Evolutionary conservation across 192 early-diverging fungal species (phyloP).

Genomic region (Phlyctochytrium planicorne): DNA sequence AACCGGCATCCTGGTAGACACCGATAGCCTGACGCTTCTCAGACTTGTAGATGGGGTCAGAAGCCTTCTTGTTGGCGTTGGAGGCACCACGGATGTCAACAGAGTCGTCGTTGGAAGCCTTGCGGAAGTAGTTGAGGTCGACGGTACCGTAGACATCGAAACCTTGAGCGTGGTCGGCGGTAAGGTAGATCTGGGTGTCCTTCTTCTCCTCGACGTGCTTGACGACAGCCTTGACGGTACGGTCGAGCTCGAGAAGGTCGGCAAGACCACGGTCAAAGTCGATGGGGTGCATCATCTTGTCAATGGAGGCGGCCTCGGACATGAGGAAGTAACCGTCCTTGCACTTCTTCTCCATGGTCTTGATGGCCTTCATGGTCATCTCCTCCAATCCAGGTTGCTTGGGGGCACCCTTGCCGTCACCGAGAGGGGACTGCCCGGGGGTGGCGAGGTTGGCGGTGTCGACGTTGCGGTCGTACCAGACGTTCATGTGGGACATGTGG

Average conservation of each 20-base stretch:
- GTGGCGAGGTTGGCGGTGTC: conserved; percentile 48
- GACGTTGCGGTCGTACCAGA: conserved; percentile 65
- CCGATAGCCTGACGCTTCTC: conserved; percentile 31
- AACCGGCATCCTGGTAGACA: conserved; percentile 32
- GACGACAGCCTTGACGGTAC: conserved; percentile 53
- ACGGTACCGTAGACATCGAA: conserved; percentile 67
- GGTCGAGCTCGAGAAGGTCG: conserved; percentile 64
- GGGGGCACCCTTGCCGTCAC: conserved; percentile 39
- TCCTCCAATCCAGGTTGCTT: conserved; percentile 58
- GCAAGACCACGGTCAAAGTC: conserved; percentile 65
- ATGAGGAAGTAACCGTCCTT: conserved; percentile 65
- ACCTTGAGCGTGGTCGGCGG: conserved; percentile 64
- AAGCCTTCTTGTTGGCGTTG: background rate
- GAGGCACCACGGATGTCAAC: conserved; percentile 2
- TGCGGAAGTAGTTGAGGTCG: conserved; percentile 55
- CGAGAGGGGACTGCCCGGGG: conserved; percentile 40
- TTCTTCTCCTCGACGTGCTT: conserved; percentile 59
- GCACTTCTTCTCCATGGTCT: conserved; percentile 57
- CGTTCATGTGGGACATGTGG: conserved; percentile 56
- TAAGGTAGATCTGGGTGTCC: conserved; percentile 57
- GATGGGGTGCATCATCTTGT: conserved; percentile 62
- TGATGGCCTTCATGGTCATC: conserved; percentile 61
- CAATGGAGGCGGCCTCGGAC: conserved; percentile 64
- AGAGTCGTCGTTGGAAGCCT: conserved; percentile 31
- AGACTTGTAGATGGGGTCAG: conserved; percentile 2